phyloP scores from a whole-genome alignment of 2,329 filamentous ascomycete species.

The Monilinia vaccinii-corymbosi region DNA sequence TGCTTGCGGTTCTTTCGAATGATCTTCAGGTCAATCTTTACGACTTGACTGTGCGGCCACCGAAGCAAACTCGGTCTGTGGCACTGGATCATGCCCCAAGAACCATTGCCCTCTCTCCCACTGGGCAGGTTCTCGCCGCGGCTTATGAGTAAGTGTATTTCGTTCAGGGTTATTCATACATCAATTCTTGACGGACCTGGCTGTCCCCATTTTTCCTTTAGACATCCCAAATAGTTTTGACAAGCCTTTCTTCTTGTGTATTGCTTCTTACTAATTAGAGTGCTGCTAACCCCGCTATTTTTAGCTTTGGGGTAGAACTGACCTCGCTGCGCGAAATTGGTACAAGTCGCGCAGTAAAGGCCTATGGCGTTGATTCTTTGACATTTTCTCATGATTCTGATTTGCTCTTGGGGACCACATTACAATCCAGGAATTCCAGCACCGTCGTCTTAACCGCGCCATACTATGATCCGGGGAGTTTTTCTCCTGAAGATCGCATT shows the following conservation, averaged over 20 bases:
- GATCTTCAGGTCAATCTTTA: slow-evolving; percentile 86
- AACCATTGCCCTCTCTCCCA: slow-evolving; percentile 72
- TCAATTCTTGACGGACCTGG: not conserved
- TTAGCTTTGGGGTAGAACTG: slow-evolving; percentile 67
- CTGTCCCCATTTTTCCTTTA: not conserved
- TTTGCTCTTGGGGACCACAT: slow-evolving; percentile 68
- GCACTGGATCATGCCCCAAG: slow-evolving; percentile 70
- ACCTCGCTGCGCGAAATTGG: slow-evolving; percentile 60
- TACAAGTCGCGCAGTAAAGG: slow-evolving; percentile 62
- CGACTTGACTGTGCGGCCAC: slow-evolving; percentile 54
- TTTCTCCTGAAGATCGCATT: slow-evolving; percentile 56
- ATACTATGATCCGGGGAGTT: slow-evolving; percentile 64
- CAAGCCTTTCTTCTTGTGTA: not conserved
- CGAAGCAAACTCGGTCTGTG: slow-evolving; percentile 63
- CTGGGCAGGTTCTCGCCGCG: slow-evolving; percentile 71
- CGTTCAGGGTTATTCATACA: not conserved
- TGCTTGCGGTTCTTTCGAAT: slow-evolving; percentile 71
- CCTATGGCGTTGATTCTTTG: slow-evolving; percentile 63
- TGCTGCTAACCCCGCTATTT: not conserved
- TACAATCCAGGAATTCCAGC: slow-evolving; percentile 52
- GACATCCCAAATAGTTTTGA: not conserved
- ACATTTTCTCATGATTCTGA: slow-evolving; percentile 71
- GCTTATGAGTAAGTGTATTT: slow-evolving; percentile 54
- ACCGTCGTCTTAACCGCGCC: slow-evolving; percentile 66
- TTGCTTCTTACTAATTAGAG: not conserved